These are phyloP conservation scores for Zea mays DNA, from an alignment of 176 grass and related monocot species.

Conservation along the genomic window Zm-B73-REFERENCE-NAM-5.0 NC_050102.1:3294001-3294500, in stretches of 20 bases:
- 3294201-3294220: not conserved
- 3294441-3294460: slow-evolving; percentile 59
- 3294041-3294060: not conserved
- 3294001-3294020: slow-evolving; percentile 19
- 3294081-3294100: not conserved
- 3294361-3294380: slow-evolving; percentile 75
- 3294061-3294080: not conserved
- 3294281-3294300: not conserved
- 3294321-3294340: not conserved
- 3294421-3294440: slow-evolving; percentile 60
- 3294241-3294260: not conserved
- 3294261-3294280: not conserved
- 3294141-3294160: not conserved
- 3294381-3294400: slow-evolving; percentile 32
- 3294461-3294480: slow-evolving; percentile 54
- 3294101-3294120: not conserved
- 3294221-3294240: not conserved
- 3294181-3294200: too few species aligned
- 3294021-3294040: not conserved
- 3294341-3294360: slow-evolving; percentile 77
- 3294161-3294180: too few species aligned
- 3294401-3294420: slow-evolving; percentile 53
- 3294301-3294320: not conserved
- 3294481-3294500: slow-evolving; percentile 55
- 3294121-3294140: not conserved